Conservation (phyloP, 108 stramenopile genomes). For the Thalassiosira profunda region DNA sequence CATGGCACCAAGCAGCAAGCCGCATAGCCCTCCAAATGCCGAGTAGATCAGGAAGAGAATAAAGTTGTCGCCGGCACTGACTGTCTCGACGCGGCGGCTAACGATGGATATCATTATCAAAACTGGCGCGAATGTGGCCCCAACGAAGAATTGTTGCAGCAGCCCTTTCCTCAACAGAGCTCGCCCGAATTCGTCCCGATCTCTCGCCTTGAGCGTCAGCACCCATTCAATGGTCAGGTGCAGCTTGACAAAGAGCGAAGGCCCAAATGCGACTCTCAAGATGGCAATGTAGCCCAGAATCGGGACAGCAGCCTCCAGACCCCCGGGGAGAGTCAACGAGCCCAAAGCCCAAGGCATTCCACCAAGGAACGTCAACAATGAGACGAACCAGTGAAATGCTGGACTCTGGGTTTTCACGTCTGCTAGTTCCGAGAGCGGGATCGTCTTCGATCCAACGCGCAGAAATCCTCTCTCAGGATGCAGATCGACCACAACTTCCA, state of each 20-base stretch:
- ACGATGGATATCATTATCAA: slow-evolving; percentile 15
- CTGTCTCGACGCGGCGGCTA: slow-evolving; percentile 7
- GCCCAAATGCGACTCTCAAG: slow-evolving; percentile 42
- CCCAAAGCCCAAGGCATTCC: slow-evolving; percentile 31
- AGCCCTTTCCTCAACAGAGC: slow-evolving; percentile 28
- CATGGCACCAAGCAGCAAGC: slow-evolving; percentile 22
- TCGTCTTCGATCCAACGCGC: slow-evolving; percentile 5
- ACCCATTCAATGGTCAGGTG: slow-evolving; percentile 20
- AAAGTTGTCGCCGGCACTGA: neutral
- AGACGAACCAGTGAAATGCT: slow-evolving; percentile 6
- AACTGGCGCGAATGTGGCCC: slow-evolving; percentile 2
- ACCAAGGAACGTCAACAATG: slow-evolving; percentile 17
- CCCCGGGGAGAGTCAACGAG: slow-evolving; percentile 13
- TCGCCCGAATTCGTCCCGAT: slow-evolving; percentile 37
- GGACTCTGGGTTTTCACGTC: slow-evolving; percentile 9
- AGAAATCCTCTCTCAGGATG: slow-evolving; percentile 33
- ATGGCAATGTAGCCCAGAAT: slow-evolving; percentile 24
- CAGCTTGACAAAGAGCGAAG: slow-evolving; percentile 11
- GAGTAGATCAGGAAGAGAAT: slow-evolving; percentile 5
- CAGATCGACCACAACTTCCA: slow-evolving; percentile 33
- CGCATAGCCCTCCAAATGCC: slow-evolving; percentile 27
- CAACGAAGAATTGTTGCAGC: slow-evolving; percentile 26
- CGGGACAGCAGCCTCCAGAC: neutral
- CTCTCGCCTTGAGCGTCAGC: slow-evolving; percentile 1
- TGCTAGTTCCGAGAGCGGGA: slow-evolving; percentile 18